A percentile compares a stretch with the other conserved stretches of the same genome.
Evolutionary conservation across 129 eudicot species (phyloP).

Genomic region (Kitagawia praeruptora): DNA sequence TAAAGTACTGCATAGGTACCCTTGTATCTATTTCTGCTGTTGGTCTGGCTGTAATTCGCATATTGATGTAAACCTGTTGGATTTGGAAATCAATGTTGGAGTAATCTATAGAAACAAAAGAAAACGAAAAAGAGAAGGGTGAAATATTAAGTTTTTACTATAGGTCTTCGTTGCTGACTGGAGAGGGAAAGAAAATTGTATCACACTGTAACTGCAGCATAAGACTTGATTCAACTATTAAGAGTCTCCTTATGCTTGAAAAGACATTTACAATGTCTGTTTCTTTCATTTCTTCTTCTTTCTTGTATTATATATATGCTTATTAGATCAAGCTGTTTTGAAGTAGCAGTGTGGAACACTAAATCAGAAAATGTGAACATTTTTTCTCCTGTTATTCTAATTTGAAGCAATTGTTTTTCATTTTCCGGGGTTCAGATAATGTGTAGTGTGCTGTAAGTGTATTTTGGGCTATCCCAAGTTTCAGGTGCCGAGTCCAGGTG

Average conservation of each 20-base stretch:
- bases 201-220: constrained; percentile 9
- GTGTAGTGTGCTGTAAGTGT: background rate
- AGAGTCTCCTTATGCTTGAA: background rate
- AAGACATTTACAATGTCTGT: background rate
- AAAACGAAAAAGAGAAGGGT: background rate
- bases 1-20: constrained; percentile 96
- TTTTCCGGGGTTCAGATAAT: background rate
- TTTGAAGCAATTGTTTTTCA: background rate
- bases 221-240: background rate
- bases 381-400: background rate
- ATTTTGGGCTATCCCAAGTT: background rate
- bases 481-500: background rate
- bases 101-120: constrained; percentile 21
- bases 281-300: background rate
- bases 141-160: constrained; percentile 1
- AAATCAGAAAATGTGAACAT: background rate
- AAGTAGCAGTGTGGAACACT: background rate
- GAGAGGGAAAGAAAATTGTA: background rate
- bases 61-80: constrained; percentile 40
- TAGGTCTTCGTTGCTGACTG: constrained; percentile 7
- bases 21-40: constrained; percentile 87
- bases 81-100: constrained; percentile 23
- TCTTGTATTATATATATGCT: background rate
- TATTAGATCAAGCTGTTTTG: background rate
- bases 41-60: constrained; percentile 84